Percentiles rank a stretch among this genome's conserved stretches.
These are phyloP conservation scores for Podospora australis DNA, from an alignment of 495 filamentous ascomycete genomes.

Conservation along the genomic window DNA sequence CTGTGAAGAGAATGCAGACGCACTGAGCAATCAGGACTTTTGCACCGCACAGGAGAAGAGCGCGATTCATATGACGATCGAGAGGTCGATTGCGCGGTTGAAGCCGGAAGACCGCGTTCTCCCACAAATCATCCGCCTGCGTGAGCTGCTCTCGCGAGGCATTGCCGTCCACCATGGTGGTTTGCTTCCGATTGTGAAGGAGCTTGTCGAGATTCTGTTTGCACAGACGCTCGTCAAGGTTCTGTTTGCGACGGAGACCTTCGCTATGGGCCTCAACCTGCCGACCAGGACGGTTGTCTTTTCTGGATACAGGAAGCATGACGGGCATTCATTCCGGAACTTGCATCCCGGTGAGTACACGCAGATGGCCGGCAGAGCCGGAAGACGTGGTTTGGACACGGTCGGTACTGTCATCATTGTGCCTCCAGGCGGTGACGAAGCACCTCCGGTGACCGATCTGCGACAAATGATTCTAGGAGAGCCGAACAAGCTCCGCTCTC, in stretches of 20 bases:
- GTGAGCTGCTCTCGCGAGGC: slow-evolving; percentile 79
- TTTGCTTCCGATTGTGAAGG: slow-evolving; percentile 92
- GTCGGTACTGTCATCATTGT: slow-evolving; percentile 94
- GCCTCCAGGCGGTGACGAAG: slow-evolving; percentile 68
- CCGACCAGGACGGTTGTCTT: slow-evolving; percentile 96
- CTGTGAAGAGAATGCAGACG: slow-evolving; percentile 95
- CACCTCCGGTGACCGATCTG: slow-evolving; percentile 73
- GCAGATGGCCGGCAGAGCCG: slow-evolving; percentile 95
- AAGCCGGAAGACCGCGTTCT: slow-evolving; percentile 84
- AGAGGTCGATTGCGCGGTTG: slow-evolving; percentile 86
- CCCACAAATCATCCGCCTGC: slow-evolving; percentile 81
- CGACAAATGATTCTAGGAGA: slow-evolving; percentile 93
- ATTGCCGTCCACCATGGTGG: slow-evolving; percentile 97
- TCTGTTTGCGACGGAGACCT: slow-evolving; percentile 95
- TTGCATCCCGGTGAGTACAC: slow-evolving; percentile 94
- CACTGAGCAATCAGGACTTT: slow-evolving; percentile 89
- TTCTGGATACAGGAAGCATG: slow-evolving; percentile 93
- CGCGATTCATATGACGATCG: slow-evolving; percentile 92
- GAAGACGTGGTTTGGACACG: slow-evolving; percentile 82
- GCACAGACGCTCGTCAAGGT: slow-evolving; percentile 92
- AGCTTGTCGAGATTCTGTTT: slow-evolving; percentile 95
- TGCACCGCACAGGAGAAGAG: slow-evolving; percentile 91
- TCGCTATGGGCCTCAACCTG: slow-evolving; percentile 95
- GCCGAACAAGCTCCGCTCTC: slow-evolving; percentile 88
- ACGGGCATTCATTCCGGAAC: slow-evolving; percentile 85